A percentile compares a stretch with the other conserved stretches of the same genome.
phyloP scores from a whole-genome alignment of 208 protist genomes.

The Acanthamoeba healyi region DNA sequence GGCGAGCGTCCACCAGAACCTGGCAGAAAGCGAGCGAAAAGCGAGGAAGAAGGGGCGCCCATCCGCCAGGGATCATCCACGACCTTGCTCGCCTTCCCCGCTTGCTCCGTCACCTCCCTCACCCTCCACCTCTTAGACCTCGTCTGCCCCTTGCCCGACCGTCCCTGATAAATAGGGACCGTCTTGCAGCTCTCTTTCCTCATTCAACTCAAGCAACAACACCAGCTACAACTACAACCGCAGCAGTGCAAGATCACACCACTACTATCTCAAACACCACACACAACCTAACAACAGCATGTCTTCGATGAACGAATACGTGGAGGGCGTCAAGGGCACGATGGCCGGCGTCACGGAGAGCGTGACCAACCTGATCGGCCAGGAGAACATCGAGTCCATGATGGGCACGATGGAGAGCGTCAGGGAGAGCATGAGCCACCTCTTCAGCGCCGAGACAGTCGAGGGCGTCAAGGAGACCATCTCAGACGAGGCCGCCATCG shows the following conservation, averaged over 20 bases:
- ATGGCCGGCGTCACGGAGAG: constrained; percentile 27
- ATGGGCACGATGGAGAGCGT: constrained; percentile 10
- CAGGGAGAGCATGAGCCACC: constrained; percentile 9
- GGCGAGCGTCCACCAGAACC: background rate
- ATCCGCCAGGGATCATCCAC: background rate
- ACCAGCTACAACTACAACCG: background rate
- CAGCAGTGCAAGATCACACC: too few species aligned
- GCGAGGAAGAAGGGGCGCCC: background rate
- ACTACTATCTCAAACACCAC: background rate
- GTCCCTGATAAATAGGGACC: background rate
- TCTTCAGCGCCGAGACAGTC: constrained; percentile 32
- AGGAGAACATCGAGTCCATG: constrained; percentile 6
- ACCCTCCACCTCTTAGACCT: too few species aligned
- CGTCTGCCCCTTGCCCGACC: background rate
- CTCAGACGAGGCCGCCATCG: background rate
- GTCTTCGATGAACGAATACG: constrained; percentile 50
- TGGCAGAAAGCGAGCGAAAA: constrained; percentile 26
- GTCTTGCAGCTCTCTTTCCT: background rate
- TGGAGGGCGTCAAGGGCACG: background rate
- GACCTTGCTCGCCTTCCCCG: background rate
- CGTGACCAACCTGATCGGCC: constrained; percentile 29
- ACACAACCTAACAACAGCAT: constrained; percentile 41
- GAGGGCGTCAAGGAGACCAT: constrained; percentile 29
- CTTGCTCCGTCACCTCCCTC: background rate
- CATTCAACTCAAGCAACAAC: background rate